Evolutionary conservation across 441 rosid species (phyloP).

Genomic region (Euphorbia neoarborescens): DNA sequence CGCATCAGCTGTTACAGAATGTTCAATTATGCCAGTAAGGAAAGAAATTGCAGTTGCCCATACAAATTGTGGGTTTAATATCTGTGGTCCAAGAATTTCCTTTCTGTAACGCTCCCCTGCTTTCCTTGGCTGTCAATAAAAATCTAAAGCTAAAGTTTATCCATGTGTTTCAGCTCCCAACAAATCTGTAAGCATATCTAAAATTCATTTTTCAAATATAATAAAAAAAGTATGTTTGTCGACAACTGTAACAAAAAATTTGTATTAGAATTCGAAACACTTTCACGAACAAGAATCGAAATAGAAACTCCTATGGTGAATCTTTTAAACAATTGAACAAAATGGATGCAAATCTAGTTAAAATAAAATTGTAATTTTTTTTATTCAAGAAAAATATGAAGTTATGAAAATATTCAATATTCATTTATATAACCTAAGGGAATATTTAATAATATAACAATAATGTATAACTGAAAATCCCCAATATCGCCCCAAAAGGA

Average conservation of each 20-base stretch:
- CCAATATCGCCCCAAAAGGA: neutral
- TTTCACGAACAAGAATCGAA: neutral
- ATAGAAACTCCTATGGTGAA: neutral
- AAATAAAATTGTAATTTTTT: neutral
- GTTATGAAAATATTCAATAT: neutral
- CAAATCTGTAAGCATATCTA: neutral
- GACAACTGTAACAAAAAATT: neutral
- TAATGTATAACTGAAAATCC: neutral
- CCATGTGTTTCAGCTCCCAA: neutral
- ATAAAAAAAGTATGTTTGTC: neutral
- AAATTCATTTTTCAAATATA: neutral
- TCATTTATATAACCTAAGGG: neutral
- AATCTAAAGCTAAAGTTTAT: neutral
- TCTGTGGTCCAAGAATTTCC: neutral
- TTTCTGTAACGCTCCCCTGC: neutral
- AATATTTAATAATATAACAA: neutral
- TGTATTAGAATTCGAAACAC: neutral
- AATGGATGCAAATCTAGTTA: neutral
- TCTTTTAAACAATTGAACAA: neutral
- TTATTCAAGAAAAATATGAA: neutral
- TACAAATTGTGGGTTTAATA: neutral
- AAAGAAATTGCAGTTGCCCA: neutral
- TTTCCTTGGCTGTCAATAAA: neutral
- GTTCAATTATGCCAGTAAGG: neutral
- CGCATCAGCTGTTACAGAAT: neutral